A percentile compares a stretch with the other conserved stretches of the same genome.
Evolutionary conservation across 139 green algal species (phyloP).

Genomic region (Ostreobium quekettii): DNA sequence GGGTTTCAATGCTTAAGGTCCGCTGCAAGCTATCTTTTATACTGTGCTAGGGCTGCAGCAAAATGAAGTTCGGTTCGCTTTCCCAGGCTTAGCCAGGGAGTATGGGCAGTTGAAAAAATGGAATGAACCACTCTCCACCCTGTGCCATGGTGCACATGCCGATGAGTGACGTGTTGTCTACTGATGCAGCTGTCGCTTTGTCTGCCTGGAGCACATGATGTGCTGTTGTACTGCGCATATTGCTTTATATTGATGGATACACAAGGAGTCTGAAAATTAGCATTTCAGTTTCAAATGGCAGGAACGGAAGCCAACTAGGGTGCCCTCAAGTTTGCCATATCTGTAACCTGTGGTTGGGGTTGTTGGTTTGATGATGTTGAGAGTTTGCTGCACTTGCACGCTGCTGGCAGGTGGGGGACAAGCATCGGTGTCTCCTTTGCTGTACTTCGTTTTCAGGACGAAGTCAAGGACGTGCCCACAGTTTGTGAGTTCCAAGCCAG

Average conservation of each 20-base stretch:
- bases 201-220: too few relatives aligned
- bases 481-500: not conserved
- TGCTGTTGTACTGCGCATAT: too few relatives aligned
- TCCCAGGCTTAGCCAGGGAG: not conserved
- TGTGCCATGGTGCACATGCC: too few relatives aligned
- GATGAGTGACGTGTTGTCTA: too few relatives aligned
- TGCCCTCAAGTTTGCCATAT: too few relatives aligned
- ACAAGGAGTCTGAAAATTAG: too few relatives aligned
- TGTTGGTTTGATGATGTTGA: not conserved
- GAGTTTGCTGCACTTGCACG: not conserved
- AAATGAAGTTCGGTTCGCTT: not conserved
- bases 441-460: not conserved
- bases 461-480: not conserved
- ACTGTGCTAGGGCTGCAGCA: not conserved
- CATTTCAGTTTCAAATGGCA: too few relatives aligned
- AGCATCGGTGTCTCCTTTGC: not conserved
- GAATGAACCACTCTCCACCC: too few relatives aligned
- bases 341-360: too few relatives aligned
- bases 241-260: too few relatives aligned
- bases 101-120: not conserved
- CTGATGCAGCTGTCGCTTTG: too few relatives aligned
- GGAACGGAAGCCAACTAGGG: too few relatives aligned
- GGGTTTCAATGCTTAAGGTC: not conserved
- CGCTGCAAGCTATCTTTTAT: not conserved
- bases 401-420: not conserved